phyloP scores from a whole-genome alignment of 2,329 filamentous ascomycete species.

The Phyllosticta ampelicida region DNA sequence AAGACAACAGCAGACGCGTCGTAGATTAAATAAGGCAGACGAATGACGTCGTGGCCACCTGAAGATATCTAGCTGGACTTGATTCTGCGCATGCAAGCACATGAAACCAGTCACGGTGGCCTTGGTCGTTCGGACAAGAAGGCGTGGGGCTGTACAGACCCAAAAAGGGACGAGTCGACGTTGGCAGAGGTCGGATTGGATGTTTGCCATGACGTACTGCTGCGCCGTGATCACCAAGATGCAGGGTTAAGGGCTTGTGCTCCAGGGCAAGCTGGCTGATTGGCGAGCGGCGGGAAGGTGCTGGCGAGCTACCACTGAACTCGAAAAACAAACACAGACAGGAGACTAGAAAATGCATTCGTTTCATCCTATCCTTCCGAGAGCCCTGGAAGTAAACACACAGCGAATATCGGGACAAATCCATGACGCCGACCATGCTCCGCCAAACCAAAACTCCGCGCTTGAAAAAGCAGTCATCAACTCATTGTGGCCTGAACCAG shows the following conservation, averaged over 20 bases:
- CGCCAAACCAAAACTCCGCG: slow-evolving; percentile 4
- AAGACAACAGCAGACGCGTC: neutral
- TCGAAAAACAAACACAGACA: neutral
- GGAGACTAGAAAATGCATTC: neutral
- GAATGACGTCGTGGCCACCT: neutral
- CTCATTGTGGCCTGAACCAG: neutral
- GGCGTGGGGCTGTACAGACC: neutral
- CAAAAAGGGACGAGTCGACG: neutral
- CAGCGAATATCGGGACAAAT: neutral
- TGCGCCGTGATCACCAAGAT: neutral
- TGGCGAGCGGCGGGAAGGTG: neutral
- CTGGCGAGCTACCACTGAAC: neutral
- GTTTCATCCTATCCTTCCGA: neutral
- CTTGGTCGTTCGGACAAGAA: neutral
- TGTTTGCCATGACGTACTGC: neutral
- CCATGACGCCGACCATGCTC: slow-evolving; percentile 4
- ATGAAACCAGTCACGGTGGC: too few relatives aligned
- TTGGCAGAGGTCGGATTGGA: neutral
- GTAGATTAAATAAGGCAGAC: neutral
- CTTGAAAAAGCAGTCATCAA: slow-evolving; percentile 7
- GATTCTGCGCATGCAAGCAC: too few relatives aligned
- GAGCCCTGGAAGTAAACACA: too few relatives aligned
- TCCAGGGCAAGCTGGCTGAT: neutral
- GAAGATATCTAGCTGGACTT: neutral
- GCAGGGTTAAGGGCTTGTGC: neutral